Evolutionary conservation across 345 rosid genomes (phyloP), one percentile per base, ranked within the genome.

Genomic region (Gossypium longicalyx): DNA sequence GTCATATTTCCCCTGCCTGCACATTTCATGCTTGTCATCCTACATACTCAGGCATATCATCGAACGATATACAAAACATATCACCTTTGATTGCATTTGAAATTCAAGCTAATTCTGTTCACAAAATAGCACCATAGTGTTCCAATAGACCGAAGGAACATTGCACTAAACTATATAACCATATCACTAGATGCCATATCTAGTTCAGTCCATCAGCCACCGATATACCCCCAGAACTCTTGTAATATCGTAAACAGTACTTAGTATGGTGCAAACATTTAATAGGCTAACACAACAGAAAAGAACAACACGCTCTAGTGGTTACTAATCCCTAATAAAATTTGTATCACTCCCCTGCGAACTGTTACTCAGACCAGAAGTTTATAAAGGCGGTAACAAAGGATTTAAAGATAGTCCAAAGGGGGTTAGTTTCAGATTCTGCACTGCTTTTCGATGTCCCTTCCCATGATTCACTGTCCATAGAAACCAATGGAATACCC

Each of bases 391-490:
- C 87, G 27, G 80, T 58, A 10, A 95, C 5, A 27, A 92, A 79
- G 7, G 88, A 83, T 80, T 85, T 89, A 67, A 92, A 81, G 73
- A 83, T 71, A 20, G 80, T 85, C 80, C 73, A 67, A 44, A 95
- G 70, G 22, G 91, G 90, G 81, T 85, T 89, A 19, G 80, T 80
- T 77, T 86, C 86, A 1, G 38, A 72, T 74, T 77, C 71, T 5
- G 67, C 58, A 67, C 72, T 73, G 17, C 60, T 73, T 59, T 77
- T 85, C 1, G 91, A 79, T 29, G 86, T 63, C 27, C 70, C 89
- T 81, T 87, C 82, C 96, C 98, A 87, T 10, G 99, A 86, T 80
- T 89, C 84, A n/a, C 99, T 95, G 94, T 76, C 41, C 57, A 74
- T 38, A 67, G 16, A 78, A 73, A 53, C 58, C 70, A 73, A 64